Base-by-base conservation (phyloP, 1,284 basidiomycete genomes). In the Caloboletus firmus region DNA sequence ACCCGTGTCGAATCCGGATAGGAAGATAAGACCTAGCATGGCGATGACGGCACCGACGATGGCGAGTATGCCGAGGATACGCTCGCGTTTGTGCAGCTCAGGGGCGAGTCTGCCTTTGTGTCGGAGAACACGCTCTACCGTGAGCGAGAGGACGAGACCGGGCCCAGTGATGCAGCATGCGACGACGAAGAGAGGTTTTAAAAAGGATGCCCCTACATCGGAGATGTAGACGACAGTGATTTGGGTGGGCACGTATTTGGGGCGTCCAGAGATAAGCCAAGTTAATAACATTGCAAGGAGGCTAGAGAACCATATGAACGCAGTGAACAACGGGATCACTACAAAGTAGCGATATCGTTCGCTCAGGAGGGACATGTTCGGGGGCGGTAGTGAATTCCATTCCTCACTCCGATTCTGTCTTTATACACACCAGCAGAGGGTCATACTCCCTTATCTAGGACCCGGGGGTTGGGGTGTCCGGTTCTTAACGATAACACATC, bases 141-240 rank as follows among this genome's bases (percentile, higher is more conserved):
- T 57, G 22, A 90, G 75, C 8, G 80, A 79, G 43, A 84, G 67
- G 61, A 87, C 73, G 67, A 90, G 87, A 0, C 77, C 74, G 1
- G 79, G 69, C 1, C 78, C 83, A 3, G 87, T 88, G 52, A 88
- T 76, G 35, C 74, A 72, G 60, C 81, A 83, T 15, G 82, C 82
- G 9, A 76, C 72, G 41, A 90, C 73, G 63, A 91, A 91, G 30
- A 91, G 75, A 7, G 88, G 88, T 64, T 90, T 89, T 32, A 91
- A 72, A 42, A 78, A 75, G 60, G 79, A 79, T 22, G 87, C 88
- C 20, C 84, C 88, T 32, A 90, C 71, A 63, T 90, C 87, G 22
- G 86, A 89, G 47, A 90, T 89, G 68, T 86, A 89, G 12, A 83
- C 82, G 49, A 90, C 81, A 5, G 67, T 72, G 34, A 79, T 79